Evolutionary conservation across 2,329 filamentous ascomycete genomes (phyloP).

Genomic region (Ceratocystis ficicola): DNA sequence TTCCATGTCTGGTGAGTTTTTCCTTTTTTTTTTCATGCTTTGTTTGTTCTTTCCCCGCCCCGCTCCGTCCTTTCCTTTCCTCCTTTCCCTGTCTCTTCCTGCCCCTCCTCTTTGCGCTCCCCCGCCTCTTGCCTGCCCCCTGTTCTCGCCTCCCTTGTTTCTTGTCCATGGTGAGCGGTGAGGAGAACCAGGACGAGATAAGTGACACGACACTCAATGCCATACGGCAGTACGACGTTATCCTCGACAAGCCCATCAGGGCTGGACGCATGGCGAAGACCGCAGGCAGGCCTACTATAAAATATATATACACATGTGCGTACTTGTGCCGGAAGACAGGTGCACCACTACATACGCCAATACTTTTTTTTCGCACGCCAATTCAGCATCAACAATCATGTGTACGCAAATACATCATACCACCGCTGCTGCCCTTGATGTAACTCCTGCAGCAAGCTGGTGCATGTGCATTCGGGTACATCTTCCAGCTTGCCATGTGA

Average conservation of each 20-base stretch:
- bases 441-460: not conserved
- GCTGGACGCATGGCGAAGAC: not conserved
- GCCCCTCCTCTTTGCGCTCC: not conserved
- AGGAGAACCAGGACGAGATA: not conserved
- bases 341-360: no score
- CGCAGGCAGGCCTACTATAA: not conserved
- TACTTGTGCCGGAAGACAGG: not conserved
- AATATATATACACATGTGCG: not conserved
- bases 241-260: not conserved
- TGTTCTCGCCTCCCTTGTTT: not conserved
- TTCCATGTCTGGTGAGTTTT: not conserved
- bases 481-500: slow-evolving; percentile 12
- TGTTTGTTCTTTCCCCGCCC: not conserved
- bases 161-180: not conserved
- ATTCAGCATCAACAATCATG: no score
- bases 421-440: not conserved
- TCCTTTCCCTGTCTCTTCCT: not conserved
- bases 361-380: no score
- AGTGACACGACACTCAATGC: slow-evolving; percentile 7
- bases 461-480: not conserved
- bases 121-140: not conserved
- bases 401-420: no score
- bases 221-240: not conserved
- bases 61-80: not conserved
- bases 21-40: not conserved